Evolutionary conservation across 2,329 filamentous ascomycete genomes (phyloP).

Genomic region (Tetracladium maxilliforme): DNA sequence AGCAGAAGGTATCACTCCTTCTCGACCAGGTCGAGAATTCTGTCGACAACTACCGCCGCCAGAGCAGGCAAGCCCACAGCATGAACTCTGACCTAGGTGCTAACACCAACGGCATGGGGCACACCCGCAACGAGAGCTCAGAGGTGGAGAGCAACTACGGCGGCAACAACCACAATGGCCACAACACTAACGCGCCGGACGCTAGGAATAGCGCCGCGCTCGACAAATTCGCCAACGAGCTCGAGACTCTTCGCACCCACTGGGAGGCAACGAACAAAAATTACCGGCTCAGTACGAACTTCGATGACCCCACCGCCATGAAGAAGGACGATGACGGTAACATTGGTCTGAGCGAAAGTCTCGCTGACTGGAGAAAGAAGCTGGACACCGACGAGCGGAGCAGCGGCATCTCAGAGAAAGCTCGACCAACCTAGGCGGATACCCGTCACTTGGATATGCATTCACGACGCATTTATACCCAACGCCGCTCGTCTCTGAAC

Average conservation of each 20-base stretch:
- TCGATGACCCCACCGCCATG: constrained; percentile 38
- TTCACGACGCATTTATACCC: too few species aligned
- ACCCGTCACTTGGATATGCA: too few species aligned
- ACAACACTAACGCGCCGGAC: constrained; percentile 36
- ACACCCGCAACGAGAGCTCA: constrained; percentile 34
- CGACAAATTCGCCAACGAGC: constrained; percentile 81
- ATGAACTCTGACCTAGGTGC: constrained; percentile 23
- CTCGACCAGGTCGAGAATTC: constrained; percentile 90
- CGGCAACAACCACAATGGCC: constrained; percentile 28
- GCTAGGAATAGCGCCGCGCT: constrained; percentile 57
- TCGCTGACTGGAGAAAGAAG: constrained; percentile 69
- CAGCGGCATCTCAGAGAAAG: too few species aligned
- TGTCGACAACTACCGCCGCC: constrained; percentile 87
- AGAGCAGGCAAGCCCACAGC: constrained; percentile 38
- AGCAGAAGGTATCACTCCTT: constrained; percentile 82
- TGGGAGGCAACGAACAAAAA: constrained; percentile 96
- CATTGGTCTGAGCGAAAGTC: constrained; percentile 49
- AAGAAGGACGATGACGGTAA: constrained; percentile 25
- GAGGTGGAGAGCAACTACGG: constrained; percentile 41
- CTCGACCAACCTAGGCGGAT: too few species aligned
- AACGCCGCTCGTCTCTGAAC: too few species aligned
- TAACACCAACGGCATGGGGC: constrained; percentile 13
- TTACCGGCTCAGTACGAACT: constrained; percentile 78
- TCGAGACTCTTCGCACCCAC: constrained; percentile 77
- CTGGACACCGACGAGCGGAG: constrained; percentile 36